These are phyloP conservation scores for Fusarium metavorans DNA, from an alignment of 2,329 filamentous ascomycete genomes.

Conservation along the genomic window DNA sequence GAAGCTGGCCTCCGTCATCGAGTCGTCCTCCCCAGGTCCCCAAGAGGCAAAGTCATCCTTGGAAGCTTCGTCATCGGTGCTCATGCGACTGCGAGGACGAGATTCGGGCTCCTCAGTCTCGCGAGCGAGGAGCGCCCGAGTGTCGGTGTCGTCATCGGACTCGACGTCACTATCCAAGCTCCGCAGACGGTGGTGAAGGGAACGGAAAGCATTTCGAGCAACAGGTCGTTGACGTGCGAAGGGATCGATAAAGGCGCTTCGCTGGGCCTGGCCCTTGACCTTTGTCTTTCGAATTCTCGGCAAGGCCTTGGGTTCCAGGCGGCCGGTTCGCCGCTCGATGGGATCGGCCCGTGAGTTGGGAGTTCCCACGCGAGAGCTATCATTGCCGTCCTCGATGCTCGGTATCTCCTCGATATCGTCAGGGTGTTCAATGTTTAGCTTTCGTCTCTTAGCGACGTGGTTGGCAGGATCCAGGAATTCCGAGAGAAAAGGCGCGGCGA, in stretches of 20 bases:
- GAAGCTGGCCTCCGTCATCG: constrained; percentile 79
- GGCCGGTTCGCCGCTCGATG: constrained; percentile 70
- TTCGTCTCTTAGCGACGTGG: constrained; percentile 82
- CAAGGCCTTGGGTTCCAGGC: constrained; percentile 70
- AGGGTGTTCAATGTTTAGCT: constrained; percentile 80
- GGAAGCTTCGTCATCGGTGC: constrained; percentile 67
- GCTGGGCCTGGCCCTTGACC: constrained; percentile 63
- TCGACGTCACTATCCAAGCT: constrained; percentile 78
- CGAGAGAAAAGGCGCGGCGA: constrained; percentile 84
- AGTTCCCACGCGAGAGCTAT: constrained; percentile 72
- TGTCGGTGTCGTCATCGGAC: constrained; percentile 83
- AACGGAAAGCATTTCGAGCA: constrained; percentile 74
- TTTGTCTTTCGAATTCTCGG: constrained; percentile 81
- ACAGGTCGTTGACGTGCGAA: constrained; percentile 73
- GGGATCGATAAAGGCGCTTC: constrained; percentile 75
- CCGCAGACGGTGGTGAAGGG: constrained; percentile 80
- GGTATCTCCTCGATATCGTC: constrained; percentile 67
- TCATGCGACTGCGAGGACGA: constrained; percentile 80
- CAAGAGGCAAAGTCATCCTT: constrained; percentile 63
- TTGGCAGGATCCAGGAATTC: constrained; percentile 86
- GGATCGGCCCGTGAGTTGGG: constrained; percentile 73
- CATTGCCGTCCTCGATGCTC: constrained; percentile 68
- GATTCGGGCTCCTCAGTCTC: constrained; percentile 91
- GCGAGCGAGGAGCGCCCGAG: constrained; percentile 67
- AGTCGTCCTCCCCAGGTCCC: constrained; percentile 70